Evolutionary conservation across 495 filamentous ascomycete genomes (phyloP), one percentile per base, ranked within the genome.

Genomic region (Lasiosphaeris hirsuta): DNA sequence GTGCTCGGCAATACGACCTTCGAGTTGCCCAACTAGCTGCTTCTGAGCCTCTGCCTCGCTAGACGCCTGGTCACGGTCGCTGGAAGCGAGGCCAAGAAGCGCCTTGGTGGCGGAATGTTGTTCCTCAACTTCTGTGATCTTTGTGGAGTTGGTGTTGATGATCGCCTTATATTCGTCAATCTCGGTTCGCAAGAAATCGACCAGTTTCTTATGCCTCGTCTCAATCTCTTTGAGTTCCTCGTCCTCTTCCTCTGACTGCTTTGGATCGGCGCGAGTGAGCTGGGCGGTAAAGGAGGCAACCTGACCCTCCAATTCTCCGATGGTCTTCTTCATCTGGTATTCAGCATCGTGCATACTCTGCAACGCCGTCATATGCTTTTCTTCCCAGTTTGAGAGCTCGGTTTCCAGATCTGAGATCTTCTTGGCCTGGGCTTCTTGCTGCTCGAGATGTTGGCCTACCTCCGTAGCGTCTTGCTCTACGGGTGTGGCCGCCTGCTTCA

Each of bases 121-220:
- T 47, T 82, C 72, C 67, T 93, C 88, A 13, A 91, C 74, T 57
- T 82, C 77, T 13, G 81, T 71, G 61, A 93, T 85, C 56, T 82
- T 86, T 36, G 78, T 70, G 35, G 83, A 69, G 61, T 88, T 87
- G 56, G 71, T 72, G 41, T 81, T 80, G 62, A 91, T 84, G 23
- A 86, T 83, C 13, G 79, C 69, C 73, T 88, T 92, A 70, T 95
- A 89, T 57, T 88, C 83, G 33, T 90, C 85, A 55, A 97, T 86
- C 62, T 92, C 84, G 54, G 74, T 78, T 58, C 88, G 87, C 41
- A 99, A 72, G 34, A 77, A 74, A 34, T 81, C 76, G 34, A 96
- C 79, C 38, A 86, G 67, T 37, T 87, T 80, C 54, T 86, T 75
- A 58, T 96, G 88, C 63, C 80, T 80, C 10, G 53, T 65, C 30